Percentiles rank a stretch among this genome's conserved stretches.
These are phyloP conservation scores for Candida argentea DNA, from an alignment of 805 yeast species.

Conservation along the genomic window DNA sequence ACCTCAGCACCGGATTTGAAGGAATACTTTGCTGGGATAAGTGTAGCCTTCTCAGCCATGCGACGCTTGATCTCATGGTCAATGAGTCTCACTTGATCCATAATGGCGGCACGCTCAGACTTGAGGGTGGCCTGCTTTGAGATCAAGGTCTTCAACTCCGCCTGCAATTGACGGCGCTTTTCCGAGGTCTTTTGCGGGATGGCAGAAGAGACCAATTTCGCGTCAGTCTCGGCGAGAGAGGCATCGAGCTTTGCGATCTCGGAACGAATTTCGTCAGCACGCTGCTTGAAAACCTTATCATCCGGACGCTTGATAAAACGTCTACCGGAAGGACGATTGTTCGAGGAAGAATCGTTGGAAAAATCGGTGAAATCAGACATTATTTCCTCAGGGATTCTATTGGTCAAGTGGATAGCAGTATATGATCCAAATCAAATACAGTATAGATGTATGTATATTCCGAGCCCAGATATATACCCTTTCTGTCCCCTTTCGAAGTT, in stretches of 20 bases:
- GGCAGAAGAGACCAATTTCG: constrained; percentile 38
- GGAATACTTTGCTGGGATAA: constrained; percentile 58
- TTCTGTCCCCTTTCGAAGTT: too few relatives aligned
- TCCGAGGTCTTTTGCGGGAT: constrained; percentile 21
- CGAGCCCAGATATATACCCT: too few relatives aligned
- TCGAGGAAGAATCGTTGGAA: too few relatives aligned
- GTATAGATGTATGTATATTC: too few relatives aligned
- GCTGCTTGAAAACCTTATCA: constrained; percentile 49
- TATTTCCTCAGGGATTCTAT: too few relatives aligned
- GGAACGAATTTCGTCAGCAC: constrained; percentile 42
- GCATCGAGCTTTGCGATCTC: constrained; percentile 57
- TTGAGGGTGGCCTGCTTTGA: constrained; percentile 40
- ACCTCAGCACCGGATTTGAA: constrained; percentile 63
- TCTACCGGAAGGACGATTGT: constrained; percentile 20
- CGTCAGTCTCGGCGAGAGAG: constrained; percentile 40
- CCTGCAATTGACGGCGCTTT: constrained; percentile 24
- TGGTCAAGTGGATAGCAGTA: too few relatives aligned
- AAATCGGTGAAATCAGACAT: too few relatives aligned
- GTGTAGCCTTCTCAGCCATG: constrained; percentile 61
- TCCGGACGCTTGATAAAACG: constrained; percentile 70
- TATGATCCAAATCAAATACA: too few relatives aligned
- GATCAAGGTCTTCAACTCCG: constrained; percentile 30
- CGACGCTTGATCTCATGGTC: constrained; percentile 69
- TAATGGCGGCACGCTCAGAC: constrained; percentile 38
- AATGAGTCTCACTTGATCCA: constrained; percentile 60